Conservation (phyloP, 371 early-diverging fungal species). For the Mortierella sp. region DNA sequence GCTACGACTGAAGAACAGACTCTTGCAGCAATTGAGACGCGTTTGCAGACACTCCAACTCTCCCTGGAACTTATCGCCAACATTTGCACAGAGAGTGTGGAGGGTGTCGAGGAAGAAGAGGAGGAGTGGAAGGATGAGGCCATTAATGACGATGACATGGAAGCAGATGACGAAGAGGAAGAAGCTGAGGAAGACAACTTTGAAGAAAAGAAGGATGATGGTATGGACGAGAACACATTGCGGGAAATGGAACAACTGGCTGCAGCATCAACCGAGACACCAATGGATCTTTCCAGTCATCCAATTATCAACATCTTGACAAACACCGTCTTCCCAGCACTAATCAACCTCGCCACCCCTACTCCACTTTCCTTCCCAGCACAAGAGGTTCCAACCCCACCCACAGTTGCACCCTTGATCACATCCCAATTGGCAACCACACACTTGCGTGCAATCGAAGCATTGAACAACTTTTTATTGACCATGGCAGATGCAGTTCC, state of each 20-base stretch:
- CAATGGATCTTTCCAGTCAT: slow-evolving; percentile 52
- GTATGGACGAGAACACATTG: slow-evolving; percentile 62
- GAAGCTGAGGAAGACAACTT: slow-evolving; percentile 50
- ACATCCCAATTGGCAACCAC: slow-evolving; percentile 66
- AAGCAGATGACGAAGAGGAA: slow-evolving; percentile 56
- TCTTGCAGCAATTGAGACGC: slow-evolving; percentile 63
- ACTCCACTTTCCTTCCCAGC: slow-evolving; percentile 66
- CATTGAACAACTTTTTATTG: slow-evolving; percentile 82
- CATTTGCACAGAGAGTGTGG: slow-evolving; percentile 77
- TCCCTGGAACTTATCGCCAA: slow-evolving; percentile 83
- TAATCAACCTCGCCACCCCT: slow-evolving; percentile 67
- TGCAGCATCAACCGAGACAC: slow-evolving; percentile 37
- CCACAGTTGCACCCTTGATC: slow-evolving; percentile 59
- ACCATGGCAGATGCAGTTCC: slow-evolving; percentile 75
- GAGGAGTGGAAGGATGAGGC: slow-evolving; percentile 70
- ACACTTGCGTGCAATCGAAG: slow-evolving; percentile 80
- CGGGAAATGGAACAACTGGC: slow-evolving; percentile 49
- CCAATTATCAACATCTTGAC: slow-evolving; percentile 65
- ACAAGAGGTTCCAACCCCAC: slow-evolving; percentile 45
- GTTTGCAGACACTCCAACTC: slow-evolving; percentile 76
- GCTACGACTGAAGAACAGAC: slow-evolving; percentile 64
- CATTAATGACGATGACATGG: slow-evolving; percentile 61
- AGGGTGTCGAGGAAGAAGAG: slow-evolving; percentile 60
- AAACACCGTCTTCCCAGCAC: slow-evolving; percentile 62
- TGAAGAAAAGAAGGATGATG: slow-evolving; percentile 65